These are phyloP conservation scores for Asterochloris sp. DNA, from an alignment of 139 green algal genomes.

Conservation along the genomic window DNA sequence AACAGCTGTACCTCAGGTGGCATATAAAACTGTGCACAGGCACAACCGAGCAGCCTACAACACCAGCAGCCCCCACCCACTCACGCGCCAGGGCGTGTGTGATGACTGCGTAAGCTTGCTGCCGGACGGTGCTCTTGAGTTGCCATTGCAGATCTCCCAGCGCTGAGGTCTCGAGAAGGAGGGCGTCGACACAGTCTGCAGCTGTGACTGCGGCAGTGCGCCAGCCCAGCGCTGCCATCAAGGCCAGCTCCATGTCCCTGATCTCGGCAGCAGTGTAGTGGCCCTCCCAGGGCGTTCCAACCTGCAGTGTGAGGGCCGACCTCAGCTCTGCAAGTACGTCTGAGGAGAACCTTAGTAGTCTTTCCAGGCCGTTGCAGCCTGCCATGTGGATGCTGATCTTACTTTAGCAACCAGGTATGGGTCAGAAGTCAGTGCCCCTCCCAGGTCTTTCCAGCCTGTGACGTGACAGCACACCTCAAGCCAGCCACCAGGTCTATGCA, in stretches of 20 bases:
- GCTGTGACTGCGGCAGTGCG: not conserved
- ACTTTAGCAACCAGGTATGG: not conserved
- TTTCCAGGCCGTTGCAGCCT: not conserved
- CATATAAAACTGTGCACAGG: no score
- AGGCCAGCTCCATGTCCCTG: constrained; percentile 10
- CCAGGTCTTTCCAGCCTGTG: not conserved
- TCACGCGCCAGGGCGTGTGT: no score
- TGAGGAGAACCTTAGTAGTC: not conserved
- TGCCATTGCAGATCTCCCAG: no score
- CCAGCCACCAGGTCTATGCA: no score
- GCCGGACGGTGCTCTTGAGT: no score
- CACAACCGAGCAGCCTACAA: no score
- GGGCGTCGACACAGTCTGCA: constrained; percentile 3
- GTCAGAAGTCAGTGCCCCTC: not conserved
- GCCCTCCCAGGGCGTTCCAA: constrained; percentile 5
- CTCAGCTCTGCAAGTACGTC: not conserved
- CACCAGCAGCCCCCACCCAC: no score
- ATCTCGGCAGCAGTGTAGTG: not conserved
- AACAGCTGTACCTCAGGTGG: no score
- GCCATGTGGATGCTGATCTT: not conserved
- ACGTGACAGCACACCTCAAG: not conserved
- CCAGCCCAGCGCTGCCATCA: constrained; percentile 2
- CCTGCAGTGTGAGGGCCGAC: not conserved
- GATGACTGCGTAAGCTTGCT: no score
- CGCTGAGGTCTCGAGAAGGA: no score